phyloP scores from a whole-genome alignment of 2,329 filamentous ascomycete species.

The Colletotrichum incanum region DNA sequence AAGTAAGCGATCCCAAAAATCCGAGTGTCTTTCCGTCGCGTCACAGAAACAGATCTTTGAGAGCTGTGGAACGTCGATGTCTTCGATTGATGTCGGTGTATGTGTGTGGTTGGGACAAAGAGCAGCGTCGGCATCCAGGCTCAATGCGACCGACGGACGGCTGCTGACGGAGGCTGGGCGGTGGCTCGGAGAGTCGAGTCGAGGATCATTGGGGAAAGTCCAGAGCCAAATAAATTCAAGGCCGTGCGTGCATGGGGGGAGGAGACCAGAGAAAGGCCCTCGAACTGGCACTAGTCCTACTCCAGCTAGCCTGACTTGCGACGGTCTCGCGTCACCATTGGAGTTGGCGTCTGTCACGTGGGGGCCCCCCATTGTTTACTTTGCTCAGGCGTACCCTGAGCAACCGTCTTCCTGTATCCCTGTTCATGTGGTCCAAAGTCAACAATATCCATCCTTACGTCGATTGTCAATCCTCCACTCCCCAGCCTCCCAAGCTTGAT shows the following conservation, averaged over 20 bases:
- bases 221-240: slow-evolving; percentile 12
- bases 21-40: neutral
- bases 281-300: slow-evolving; percentile 31
- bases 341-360: slow-evolving; percentile 42
- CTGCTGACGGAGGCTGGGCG: slow-evolving; percentile 15
- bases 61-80: slow-evolving; percentile 3
- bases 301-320: slow-evolving; percentile 33
- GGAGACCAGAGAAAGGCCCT: slow-evolving; percentile 7
- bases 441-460: slow-evolving; percentile 43
- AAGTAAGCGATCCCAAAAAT: neutral
- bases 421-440: slow-evolving; percentile 38
- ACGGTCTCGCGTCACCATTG: slow-evolving; percentile 39
- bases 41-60: neutral
- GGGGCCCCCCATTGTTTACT: slow-evolving; percentile 50
- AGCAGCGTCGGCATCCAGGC: neutral
- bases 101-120: neutral
- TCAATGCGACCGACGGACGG: neutral
- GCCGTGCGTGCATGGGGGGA: slow-evolving; percentile 22
- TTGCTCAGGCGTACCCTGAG: slow-evolving; percentile 46
- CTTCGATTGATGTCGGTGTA: neutral
- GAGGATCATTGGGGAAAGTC: slow-evolving; percentile 18
- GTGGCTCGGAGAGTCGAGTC: slow-evolving; percentile 1
- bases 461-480: slow-evolving; percentile 36
- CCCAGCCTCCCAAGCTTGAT: slow-evolving; percentile 39
- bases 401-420: slow-evolving; percentile 47